Percentiles rank a stretch among this genome's conserved stretches.
Conservation (phyloP, 495 filamentous ascomycete species). For the Trypethelium eluteriae region DNA sequence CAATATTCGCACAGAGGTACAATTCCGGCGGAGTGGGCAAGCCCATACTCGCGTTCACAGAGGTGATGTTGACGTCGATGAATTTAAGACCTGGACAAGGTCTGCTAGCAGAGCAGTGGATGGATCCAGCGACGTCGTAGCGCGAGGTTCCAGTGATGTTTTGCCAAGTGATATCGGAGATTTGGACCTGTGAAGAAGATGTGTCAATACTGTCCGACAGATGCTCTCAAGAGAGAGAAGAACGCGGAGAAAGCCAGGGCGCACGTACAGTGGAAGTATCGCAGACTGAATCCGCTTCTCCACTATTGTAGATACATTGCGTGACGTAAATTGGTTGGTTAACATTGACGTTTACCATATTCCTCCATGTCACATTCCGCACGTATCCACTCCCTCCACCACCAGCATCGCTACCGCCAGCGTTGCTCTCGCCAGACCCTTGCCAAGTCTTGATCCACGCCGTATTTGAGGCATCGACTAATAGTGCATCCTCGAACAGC, state of each 20-base stretch:
- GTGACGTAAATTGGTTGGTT: slow-evolving; percentile 53
- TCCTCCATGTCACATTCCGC: slow-evolving; percentile 35
- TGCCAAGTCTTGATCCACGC: slow-evolving; percentile 52
- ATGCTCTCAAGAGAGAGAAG: neutral
- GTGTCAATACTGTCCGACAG: neutral
- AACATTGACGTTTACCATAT: slow-evolving; percentile 50
- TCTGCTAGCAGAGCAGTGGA: slow-evolving; percentile 44
- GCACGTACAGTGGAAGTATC: slow-evolving; percentile 45
- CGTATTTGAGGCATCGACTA: slow-evolving; percentile 42
- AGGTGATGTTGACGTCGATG: slow-evolving; percentile 43
- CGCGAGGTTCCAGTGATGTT: slow-evolving; percentile 50
- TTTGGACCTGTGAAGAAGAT: neutral
- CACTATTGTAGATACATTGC: slow-evolving; percentile 47
- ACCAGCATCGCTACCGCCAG: slow-evolving; percentile 36
- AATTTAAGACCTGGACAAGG: slow-evolving; percentile 47
- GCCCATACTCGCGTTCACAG: slow-evolving; percentile 17
- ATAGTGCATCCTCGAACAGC: slow-evolving; percentile 24
- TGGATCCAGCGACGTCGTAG: slow-evolving; percentile 48
- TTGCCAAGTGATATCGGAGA: slow-evolving; percentile 44
- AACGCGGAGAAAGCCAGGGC: slow-evolving; percentile 21
- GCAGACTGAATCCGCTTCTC: slow-evolving; percentile 35
- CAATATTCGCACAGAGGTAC: slow-evolving; percentile 19
- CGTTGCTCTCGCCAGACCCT: slow-evolving; percentile 27
- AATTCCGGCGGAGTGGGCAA: slow-evolving; percentile 13
- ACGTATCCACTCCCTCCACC: slow-evolving; percentile 29